Conservation (phyloP, 495 filamentous ascomycete species). For the Aspergillus homomorphus region DNA sequence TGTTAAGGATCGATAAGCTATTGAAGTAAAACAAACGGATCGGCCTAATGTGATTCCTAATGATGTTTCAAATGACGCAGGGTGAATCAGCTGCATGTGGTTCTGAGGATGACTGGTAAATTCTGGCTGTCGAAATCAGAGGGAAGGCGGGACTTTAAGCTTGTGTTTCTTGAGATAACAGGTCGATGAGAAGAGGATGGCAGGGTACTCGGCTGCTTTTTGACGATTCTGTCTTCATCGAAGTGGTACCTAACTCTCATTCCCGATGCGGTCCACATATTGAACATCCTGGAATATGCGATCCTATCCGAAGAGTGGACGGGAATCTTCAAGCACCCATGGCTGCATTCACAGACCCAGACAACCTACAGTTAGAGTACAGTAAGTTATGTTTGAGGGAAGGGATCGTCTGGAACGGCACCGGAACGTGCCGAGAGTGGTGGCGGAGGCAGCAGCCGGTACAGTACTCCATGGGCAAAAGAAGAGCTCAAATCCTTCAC, state of each 20-base stretch:
- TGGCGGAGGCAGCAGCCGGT: not conserved
- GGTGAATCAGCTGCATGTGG: slow-evolving; percentile 1
- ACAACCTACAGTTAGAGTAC: not conserved
- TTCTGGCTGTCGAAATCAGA: not conserved
- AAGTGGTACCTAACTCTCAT: not conserved
- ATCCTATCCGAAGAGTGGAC: not conserved
- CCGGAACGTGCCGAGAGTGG: slow-evolving; percentile 6
- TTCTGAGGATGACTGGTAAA: not conserved
- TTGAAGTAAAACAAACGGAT: not conserved
- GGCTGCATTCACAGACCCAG: not conserved
- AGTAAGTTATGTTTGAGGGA: not conserved
- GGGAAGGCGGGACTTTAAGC: not conserved
- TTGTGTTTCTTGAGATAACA: not conserved
- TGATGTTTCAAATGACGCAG: not conserved
- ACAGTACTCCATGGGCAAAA: not conserved
- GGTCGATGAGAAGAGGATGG: not conserved
- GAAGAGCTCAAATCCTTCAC: not conserved
- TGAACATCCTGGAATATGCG: not conserved
- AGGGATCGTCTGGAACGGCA: slow-evolving; percentile 1
- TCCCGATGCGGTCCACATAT: not conserved
- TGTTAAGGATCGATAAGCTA: not conserved
- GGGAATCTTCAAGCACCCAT: not conserved
- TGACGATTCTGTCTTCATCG: not conserved
- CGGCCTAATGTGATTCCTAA: not conserved
- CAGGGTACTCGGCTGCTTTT: not conserved